phyloP scores from a whole-genome alignment of 495 filamentous ascomycete genomes.

The Clohesyomyces aquaticus region DNA sequence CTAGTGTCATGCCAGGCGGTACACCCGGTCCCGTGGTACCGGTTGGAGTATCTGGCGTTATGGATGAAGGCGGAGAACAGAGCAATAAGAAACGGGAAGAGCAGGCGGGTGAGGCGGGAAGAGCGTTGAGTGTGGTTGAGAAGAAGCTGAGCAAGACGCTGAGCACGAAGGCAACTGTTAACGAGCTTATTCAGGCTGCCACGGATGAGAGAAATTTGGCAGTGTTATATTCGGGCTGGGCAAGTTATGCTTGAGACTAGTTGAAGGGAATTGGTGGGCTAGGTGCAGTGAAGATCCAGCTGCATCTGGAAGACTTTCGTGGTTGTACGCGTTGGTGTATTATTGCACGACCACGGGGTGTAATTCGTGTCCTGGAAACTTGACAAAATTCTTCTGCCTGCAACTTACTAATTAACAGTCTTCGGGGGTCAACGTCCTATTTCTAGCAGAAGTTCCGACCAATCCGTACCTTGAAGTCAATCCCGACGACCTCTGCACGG shows the following conservation, averaged over 20 bases:
- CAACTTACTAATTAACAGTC: too few relatives aligned
- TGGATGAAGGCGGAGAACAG: constrained; percentile 39
- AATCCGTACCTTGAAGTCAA: too few relatives aligned
- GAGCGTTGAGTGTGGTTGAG: constrained; percentile 86
- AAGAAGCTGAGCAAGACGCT: constrained; percentile 93
- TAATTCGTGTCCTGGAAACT: too few relatives aligned
- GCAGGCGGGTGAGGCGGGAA: constrained; percentile 88
- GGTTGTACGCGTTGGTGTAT: too few relatives aligned
- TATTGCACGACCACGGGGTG: too few relatives aligned
- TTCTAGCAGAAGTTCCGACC: too few relatives aligned
- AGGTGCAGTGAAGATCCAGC: too few relatives aligned
- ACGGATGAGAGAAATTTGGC: constrained; percentile 92
- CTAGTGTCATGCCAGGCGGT: constrained; percentile 32
- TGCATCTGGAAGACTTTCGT: too few relatives aligned
- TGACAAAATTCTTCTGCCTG: too few relatives aligned
- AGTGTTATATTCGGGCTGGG: constrained; percentile 77
- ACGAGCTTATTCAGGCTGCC: constrained; percentile 94
- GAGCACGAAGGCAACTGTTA: constrained; percentile 92
- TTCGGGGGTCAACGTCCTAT: too few relatives aligned
- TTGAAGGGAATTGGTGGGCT: too few relatives aligned
- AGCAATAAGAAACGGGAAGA: constrained; percentile 54
- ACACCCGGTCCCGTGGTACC: constrained; percentile 7
- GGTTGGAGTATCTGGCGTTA: constrained; percentile 31
- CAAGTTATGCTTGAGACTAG: constrained; percentile 33
- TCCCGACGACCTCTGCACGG: too few relatives aligned